Base-by-base conservation (phyloP, 1,139 yeast genomes). In the Suhomyces bribrorum region DNA sequence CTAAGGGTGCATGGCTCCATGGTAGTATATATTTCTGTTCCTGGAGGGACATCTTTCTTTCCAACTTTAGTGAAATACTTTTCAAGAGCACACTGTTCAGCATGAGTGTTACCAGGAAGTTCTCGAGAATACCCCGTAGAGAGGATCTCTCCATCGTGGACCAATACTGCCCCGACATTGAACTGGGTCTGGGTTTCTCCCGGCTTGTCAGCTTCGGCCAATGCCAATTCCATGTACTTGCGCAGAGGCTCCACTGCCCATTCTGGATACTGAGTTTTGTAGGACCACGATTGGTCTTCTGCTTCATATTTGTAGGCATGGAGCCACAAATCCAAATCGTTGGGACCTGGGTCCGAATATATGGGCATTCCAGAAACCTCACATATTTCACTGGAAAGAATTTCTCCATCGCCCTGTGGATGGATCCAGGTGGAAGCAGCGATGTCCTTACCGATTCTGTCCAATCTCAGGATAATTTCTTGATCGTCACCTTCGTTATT, bases 1-100 rank as follows among this genome's bases (percentile, higher is more conserved):
- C 99, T 70, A 42, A 78, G 76, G 2, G 95, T 83, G 57, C 99
- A 94, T 0, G 99, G 99, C 54, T 94, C 99, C 98, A 94, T 94
- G 0, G 97, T 87, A 0, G 98, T 92, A 60, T 87, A 94, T 9
- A 92, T 64, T 30, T 85, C 88, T 0, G 95, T 80, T 0, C 96
- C 96, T 13, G 54, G 57, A 0, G 97, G 97, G 1, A 88, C 71
- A 4, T 66, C 68, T 5, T 57, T 48, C 1, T 54, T 49, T 3
- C 77, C 76, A 1, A 59, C 50, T 22, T 56, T 44, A 3, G 52
- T 43, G 40, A 72, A 80, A 50, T 83, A 85, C 59, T 94, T 94
- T 31, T 83, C 86, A 41, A 94, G 61, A 0, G 97, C 97, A 66
- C 95, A 85, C 56, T 94, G 97, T 56, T 94, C 99, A 2, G 98